phyloP scores from a whole-genome alignment of 78 protist genomes.

The Pigoraptor vietnamica region DNA sequence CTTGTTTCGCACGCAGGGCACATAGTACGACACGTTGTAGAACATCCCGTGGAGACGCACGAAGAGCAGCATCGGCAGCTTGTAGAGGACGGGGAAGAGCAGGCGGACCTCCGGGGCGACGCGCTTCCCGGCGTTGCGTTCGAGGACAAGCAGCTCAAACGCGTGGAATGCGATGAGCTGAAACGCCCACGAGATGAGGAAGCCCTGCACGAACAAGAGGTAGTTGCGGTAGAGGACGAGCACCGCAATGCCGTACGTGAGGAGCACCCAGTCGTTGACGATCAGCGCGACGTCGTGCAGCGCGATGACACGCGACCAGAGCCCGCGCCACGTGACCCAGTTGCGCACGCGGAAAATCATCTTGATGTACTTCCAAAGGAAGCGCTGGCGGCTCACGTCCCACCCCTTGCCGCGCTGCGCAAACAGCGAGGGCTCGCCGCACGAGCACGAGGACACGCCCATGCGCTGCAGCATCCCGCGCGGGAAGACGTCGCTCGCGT shows the following conservation, averaged over 20 bases:
- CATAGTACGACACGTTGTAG: not conserved
- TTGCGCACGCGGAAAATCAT: not conserved
- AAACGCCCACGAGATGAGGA: not conserved
- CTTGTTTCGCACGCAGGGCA: not conserved
- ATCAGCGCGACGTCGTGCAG: not conserved
- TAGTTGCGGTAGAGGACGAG: not conserved
- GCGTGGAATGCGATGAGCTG: not conserved
- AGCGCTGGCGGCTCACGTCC: constrained; percentile 28
- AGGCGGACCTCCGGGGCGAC: not conserved
- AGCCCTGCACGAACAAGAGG: not conserved
- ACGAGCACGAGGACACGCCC: not conserved
- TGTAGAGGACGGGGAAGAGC: not conserved
- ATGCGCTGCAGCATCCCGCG: not conserved
- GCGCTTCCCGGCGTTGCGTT: not conserved
- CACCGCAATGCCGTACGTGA: not conserved
- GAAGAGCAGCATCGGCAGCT: not conserved
- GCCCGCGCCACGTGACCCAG: not conserved
- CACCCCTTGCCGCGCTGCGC: constrained; percentile 19
- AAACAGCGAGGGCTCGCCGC: constrained; percentile 9
- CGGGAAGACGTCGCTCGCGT: not conserved
- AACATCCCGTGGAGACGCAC: not conserved
- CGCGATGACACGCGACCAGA: not conserved
- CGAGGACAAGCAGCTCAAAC: not conserved
- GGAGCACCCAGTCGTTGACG: not conserved
- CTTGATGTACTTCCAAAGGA: constrained; percentile 12